These are phyloP conservation scores for Calvatia gigantea DNA, from an alignment of 768 basidiomycete genomes.

Conservation along the genomic window DNA sequence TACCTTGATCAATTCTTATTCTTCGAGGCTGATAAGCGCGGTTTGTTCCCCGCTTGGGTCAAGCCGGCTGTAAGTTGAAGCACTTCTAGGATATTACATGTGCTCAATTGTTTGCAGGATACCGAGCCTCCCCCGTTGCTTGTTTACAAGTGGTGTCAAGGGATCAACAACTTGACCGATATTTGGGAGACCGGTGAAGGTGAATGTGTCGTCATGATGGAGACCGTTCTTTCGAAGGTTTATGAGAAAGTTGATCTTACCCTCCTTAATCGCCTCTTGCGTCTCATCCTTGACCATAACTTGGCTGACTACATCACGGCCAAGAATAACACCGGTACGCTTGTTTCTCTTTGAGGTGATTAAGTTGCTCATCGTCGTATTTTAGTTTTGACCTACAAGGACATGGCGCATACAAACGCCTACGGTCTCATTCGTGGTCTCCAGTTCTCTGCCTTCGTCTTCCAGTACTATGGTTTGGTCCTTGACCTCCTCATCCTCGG, in stretches of 20 bases:
- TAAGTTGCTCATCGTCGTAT: background rate
- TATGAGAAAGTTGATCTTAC: slow-evolving; percentile 99
- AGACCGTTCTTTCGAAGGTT: slow-evolving; percentile 95
- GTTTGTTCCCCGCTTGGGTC: slow-evolving; percentile 98
- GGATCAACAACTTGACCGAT: slow-evolving; percentile 97
- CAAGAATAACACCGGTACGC: slow-evolving; percentile 88
- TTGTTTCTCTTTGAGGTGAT: background rate
- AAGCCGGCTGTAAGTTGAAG: slow-evolving; percentile 70
- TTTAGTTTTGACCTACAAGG: slow-evolving; percentile 23
- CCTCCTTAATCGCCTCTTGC: slow-evolving; percentile 89
- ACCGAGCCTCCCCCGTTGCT: slow-evolving; percentile 95
- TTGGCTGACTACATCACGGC: slow-evolving; percentile 98
- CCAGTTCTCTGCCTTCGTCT: slow-evolving; percentile 98
- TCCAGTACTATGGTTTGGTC: slow-evolving; percentile 97
- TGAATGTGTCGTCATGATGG: slow-evolving; percentile 98
- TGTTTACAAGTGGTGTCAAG: slow-evolving; percentile 99
- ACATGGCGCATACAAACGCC: slow-evolving; percentile 98
- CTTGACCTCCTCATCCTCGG: slow-evolving; percentile 95
- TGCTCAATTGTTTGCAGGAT: slow-evolving; percentile 41
- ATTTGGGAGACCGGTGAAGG: slow-evolving; percentile 99
- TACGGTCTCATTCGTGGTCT: slow-evolving; percentile 97
- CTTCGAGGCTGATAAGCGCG: slow-evolving; percentile 98
- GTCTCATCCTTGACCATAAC: slow-evolving; percentile 97
- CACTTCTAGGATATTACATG: background rate
- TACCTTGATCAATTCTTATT: slow-evolving; percentile 98